Conservation (phyloP, 345 rosid species). For the Populus davidiana region DNA sequence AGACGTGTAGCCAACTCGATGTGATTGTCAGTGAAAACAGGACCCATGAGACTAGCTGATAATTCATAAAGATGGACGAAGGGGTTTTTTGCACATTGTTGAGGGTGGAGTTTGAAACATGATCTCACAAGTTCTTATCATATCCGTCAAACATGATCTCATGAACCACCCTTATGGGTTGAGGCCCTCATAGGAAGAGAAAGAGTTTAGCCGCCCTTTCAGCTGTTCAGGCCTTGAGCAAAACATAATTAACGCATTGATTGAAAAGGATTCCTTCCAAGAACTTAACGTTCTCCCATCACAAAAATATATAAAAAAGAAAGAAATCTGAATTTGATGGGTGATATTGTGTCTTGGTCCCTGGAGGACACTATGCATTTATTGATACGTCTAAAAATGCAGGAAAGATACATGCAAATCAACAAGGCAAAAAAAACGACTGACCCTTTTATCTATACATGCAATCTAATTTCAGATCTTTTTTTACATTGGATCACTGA, state of each 20-base stretch:
- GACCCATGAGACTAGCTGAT: too few relatives aligned
- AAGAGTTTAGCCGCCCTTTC: too few relatives aligned
- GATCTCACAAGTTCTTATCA: not conserved
- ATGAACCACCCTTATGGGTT: not conserved
- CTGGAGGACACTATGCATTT: not conserved
- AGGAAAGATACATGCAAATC: not conserved
- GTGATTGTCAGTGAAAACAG: too few relatives aligned
- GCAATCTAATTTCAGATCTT: not conserved
- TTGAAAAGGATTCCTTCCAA: not conserved
- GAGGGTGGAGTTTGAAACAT: not conserved
- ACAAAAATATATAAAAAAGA: not conserved
- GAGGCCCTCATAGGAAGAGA: not conserved
- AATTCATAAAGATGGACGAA: too few relatives aligned
- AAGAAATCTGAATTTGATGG: not conserved
- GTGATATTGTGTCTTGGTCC: not conserved
- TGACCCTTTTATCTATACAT: not conserved
- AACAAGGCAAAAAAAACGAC: not conserved
- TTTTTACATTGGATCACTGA: not conserved
- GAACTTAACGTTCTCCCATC: not conserved
- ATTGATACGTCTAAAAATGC: not conserved
- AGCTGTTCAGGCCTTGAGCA: not conserved
- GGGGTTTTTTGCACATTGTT: too few relatives aligned
- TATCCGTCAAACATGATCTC: not conserved
- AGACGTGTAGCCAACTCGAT: too few relatives aligned
- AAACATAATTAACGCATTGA: not conserved